Evolutionary conservation across 495 filamentous ascomycete genomes (phyloP), one percentile per base, ranked within the genome.

Genomic region (Halenospora varia): DNA sequence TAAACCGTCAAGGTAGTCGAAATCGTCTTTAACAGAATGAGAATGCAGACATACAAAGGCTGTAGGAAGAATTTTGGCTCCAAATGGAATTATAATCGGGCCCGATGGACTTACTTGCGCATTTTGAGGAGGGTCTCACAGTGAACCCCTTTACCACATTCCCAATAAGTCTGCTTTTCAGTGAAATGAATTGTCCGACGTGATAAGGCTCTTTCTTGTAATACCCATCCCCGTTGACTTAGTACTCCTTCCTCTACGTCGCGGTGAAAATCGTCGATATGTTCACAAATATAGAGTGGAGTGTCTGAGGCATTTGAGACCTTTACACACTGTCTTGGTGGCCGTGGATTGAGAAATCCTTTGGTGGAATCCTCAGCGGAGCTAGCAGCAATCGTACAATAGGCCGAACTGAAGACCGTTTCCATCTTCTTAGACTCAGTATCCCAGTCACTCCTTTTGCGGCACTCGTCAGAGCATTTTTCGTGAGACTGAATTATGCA

Each of bases 171-270:
- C 19, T 46, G 15, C n/a, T 6, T 8, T 17, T 4, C 8, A 8
- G 42, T 17, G 19, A 46, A 46, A n/a, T 46, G 13, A n/a, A 46
- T n/a, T n/a, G 42, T 46, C 19, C 42, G 42, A 46, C 15, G 42
- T n/a, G 42, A 46, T 46, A 46, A 46, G 13, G 19, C 13, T 46
- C 19, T 4, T 20, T 46, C 42, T 46, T 46, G 42, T 20, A 46
- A 20, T 8, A 46, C 42, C 42, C 42, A 46, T 4, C 42, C 42
- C 13, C 42, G 42, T 74, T 57, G 47, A 48, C 68, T 74, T 1
- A 75, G 63, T 2, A 54, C 55, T 11, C 62, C 64, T 35, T 70
- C 20, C 10, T 65, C 29, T 0, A 75, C 72, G 51, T 76, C 65
- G 0, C 52, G 11, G 1, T 64, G 29, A 42, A 73, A 73, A 45